Evolutionary conservation across 192 early-diverging fungal species (phyloP), one percentile per base, ranked within the genome.

Genomic region (Mortierella claussenii): DNA sequence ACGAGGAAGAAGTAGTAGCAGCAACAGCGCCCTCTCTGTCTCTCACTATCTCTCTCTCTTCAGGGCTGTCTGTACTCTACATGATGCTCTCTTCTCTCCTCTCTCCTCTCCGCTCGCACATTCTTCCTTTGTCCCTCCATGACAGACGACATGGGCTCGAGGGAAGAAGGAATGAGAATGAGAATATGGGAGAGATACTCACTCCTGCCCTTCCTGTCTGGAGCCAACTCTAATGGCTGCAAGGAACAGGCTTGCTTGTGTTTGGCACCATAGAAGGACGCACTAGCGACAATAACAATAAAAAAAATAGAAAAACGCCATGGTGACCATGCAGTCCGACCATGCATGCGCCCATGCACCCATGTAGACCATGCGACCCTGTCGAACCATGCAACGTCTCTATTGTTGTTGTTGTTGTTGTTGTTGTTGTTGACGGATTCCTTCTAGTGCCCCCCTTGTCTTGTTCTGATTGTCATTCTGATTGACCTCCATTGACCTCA

Each of bases 331-430:
- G 55, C 21, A 20, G 50, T 45, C 2, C 4, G 20, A n/a, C 43
- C 15, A 45, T 45, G 55, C 40, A 44, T 37, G 58, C 18, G 23
- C 28, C n/a, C n/a, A n/a, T n/a, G n/a, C n/a, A 62, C 23, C 47
- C 60, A 62, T 62, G 63, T 43, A 47, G 43, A 55, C 63, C 63
- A 65, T 65, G 63, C 51, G 43, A 55, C 63, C 51, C 21, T 65
- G 62, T 28, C 37, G 31, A 37, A 65, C 52, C 63, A 65, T 65
- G 51, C 52, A 65, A 65, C 63, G 37, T 55, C 45, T 46, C 49
- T 53, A 33, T 43, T 52, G 27, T 52, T 53, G n/a, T 52, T 50
- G 9, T 23, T 52, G 30, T 15, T 32, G n/a, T 40, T 43, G 30
- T 53, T 44, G 37, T 52, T 28, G 9, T 43, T 49, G 17, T 51